A percentile compares a stretch with the other conserved stretches of the same genome.
Conservation (phyloP, 805 yeast species). For the Tetrapisispora pingtungensis region DNA sequence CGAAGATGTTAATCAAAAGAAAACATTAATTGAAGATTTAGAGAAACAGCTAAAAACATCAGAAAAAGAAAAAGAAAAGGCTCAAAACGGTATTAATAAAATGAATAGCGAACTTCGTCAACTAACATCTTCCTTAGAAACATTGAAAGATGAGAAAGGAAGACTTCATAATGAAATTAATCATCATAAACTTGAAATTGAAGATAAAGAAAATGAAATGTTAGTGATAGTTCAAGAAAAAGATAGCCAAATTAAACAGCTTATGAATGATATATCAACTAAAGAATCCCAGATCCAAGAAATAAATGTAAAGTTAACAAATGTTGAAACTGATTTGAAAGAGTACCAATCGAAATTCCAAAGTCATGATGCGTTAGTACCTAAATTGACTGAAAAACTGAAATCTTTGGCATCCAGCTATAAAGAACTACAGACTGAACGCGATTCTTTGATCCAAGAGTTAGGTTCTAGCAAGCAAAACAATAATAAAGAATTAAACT, state of each 20-base stretch:
- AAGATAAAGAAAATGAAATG: not conserved
- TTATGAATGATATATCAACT: conserved; percentile 3
- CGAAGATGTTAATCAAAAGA: conserved; percentile 7
- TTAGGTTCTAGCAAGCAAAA: conserved; percentile 7
- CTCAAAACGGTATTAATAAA: conserved; percentile 82
- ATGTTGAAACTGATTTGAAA: conserved; percentile 17
- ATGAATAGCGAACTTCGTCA: conserved; percentile 77
- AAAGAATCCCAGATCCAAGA: conserved; percentile 4
- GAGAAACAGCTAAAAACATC: conserved; percentile 21
- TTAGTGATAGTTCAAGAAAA: not conserved
- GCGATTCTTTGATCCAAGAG: conserved; percentile 11
- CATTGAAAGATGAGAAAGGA: conserved; percentile 36
- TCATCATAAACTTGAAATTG: conserved; percentile 16
- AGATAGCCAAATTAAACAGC: not conserved
- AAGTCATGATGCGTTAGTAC: conserved; percentile 29
- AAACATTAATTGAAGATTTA: conserved; percentile 15
- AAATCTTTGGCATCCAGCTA: conserved; percentile 33
- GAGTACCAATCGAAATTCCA: conserved; percentile 22
- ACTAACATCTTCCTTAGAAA: conserved; percentile 49
- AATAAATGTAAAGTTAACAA: conserved; percentile 17
- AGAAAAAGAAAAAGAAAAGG: conserved; percentile 40
- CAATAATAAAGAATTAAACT: conserved; percentile 8
- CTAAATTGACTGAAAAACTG: conserved; percentile 37
- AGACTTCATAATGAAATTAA: conserved; percentile 36
- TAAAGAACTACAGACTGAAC: conserved; percentile 21